Evolutionary conservation across 305 asterid species (phyloP).

Genomic region (Solanum hybrid): DNA sequence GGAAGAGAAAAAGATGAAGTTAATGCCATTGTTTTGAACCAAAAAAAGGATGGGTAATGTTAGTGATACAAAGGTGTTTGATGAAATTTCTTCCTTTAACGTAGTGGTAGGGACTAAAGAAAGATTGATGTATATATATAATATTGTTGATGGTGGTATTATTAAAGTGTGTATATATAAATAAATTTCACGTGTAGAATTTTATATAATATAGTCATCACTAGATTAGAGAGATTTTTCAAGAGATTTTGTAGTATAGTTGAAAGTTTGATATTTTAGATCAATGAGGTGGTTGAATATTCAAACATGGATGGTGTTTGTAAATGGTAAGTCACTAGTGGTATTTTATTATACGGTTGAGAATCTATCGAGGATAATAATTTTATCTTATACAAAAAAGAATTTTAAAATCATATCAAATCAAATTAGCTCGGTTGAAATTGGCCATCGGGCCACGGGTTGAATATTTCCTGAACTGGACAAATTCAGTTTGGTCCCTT

Average conservation of each 20-base stretch:
- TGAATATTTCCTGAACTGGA: not conserved
- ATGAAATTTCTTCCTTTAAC: not conserved
- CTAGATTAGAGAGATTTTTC: not conserved
- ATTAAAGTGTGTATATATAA: no score
- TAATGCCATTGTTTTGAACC: constrained; percentile 12
- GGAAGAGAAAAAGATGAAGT: constrained; percentile 12
- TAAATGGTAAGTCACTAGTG: not conserved
- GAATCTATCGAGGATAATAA: fast-evolving
- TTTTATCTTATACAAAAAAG: no score
- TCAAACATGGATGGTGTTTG: not conserved
- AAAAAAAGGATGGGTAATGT: not conserved
- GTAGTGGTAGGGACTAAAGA: not conserved
- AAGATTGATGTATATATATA: not conserved
- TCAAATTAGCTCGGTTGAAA: not conserved
- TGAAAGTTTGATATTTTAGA: no score
- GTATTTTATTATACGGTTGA: no score
- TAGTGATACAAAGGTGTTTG: not conserved
- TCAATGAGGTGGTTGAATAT: not conserved
- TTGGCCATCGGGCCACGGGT: not conserved
- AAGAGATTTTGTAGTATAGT: not conserved
- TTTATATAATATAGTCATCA: no score
- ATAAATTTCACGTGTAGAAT: not conserved
- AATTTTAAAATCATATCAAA: no score
- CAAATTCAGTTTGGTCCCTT: not conserved
- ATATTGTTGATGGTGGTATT: not conserved